Percentiles rank a stretch among this genome's conserved stretches.
These are phyloP conservation scores for Plasmopara halstedii DNA, from an alignment of 352 stramenopile species.

Conservation along the genomic window DNA sequence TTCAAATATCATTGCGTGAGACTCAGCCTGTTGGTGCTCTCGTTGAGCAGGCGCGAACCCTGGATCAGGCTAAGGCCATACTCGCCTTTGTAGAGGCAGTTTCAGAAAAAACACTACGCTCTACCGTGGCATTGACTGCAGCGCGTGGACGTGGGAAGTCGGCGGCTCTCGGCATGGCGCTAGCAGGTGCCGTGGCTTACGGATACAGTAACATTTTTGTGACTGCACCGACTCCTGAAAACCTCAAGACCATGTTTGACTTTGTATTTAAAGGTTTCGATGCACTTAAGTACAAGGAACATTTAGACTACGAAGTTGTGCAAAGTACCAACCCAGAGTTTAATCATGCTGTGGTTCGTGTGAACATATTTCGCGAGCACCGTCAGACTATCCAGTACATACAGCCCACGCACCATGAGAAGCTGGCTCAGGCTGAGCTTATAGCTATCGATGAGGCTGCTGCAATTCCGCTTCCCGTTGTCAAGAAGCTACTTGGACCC, in stretches of 20 bases:
- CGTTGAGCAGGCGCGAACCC: constrained; percentile 91
- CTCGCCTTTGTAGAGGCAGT: constrained; percentile 97
- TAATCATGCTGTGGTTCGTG: constrained; percentile 86
- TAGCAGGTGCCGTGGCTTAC: constrained; percentile 78
- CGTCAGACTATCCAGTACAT: constrained; percentile 98
- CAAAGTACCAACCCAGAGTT: constrained; percentile 84
- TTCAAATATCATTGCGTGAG: constrained; percentile 94
- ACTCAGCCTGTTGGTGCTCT: constrained; percentile 94
- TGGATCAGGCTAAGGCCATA: constrained; percentile 94
- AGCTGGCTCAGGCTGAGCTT: constrained; percentile 96
- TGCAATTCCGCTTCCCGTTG: constrained; percentile 98
- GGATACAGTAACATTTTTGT: constrained; percentile 95
- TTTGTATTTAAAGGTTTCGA: constrained; percentile 96
- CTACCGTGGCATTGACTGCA: constrained; percentile 95
- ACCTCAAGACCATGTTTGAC: constrained; percentile 98
- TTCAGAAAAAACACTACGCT: constrained; percentile 92
- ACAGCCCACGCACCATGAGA: constrained; percentile 90
- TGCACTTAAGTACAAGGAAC: constrained; percentile 92
- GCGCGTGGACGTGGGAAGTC: constrained; percentile 92
- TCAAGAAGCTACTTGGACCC: constrained; percentile 92
- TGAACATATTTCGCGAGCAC: constrained; percentile 97
- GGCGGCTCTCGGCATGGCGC: constrained; percentile 93
- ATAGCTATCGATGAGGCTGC: constrained; percentile 98
- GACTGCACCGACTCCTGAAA: constrained; percentile 97
- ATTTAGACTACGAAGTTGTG: constrained; percentile 96